Base-by-base conservation (phyloP, 345 rosid genomes). In the Citrus reticulata region DNA sequence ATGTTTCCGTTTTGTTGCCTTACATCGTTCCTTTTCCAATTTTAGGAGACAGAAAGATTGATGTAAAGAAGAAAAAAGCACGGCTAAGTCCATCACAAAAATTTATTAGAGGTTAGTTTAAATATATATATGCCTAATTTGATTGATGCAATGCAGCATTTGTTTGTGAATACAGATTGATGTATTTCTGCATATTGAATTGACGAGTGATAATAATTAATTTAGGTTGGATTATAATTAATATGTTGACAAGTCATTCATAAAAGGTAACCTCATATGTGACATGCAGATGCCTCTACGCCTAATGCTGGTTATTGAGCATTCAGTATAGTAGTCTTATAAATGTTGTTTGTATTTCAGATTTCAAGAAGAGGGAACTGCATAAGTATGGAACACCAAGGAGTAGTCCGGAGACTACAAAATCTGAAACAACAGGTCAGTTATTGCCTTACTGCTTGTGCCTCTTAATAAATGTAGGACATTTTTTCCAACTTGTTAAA, bases 361-460 rank as follows among this genome's bases (percentile, higher is more conserved):
- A 84, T 74, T 91, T 95, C 83, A 92, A 90, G 84, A 90, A 80
- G 88, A 88, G 83, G 63, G 88, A 91, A 83, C 13, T 87, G 82
- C 91, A 87, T 64, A 92, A 85, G 80, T 87, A 91, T 78, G 88
- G 79, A 76, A 70, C 83, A 68, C 79, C 72, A 49, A 74, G 79
- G 68, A 72, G 76, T 35, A 80, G 73, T 88, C 81, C 89, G 6
- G 87, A 84, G 76, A 74, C 74, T 42, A 39, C 35, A 34, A 81
- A 83, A 51, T 71, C 88, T 34, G 81, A 80, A 24, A 80, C 69
- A 34, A 62, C 86, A 74, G 96, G 97, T 95, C 77, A 22, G 87
- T 77, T 68, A n/a, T 78, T 46, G 5, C 51, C 51, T 46, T 46
- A 13, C 17, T 24, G 19, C 66, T 32, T 29, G 22, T 49, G 46